Evolutionary conservation across 371 early-diverging fungal genomes (phyloP).

Genomic region (Syncephalastrum sp.): DNA sequence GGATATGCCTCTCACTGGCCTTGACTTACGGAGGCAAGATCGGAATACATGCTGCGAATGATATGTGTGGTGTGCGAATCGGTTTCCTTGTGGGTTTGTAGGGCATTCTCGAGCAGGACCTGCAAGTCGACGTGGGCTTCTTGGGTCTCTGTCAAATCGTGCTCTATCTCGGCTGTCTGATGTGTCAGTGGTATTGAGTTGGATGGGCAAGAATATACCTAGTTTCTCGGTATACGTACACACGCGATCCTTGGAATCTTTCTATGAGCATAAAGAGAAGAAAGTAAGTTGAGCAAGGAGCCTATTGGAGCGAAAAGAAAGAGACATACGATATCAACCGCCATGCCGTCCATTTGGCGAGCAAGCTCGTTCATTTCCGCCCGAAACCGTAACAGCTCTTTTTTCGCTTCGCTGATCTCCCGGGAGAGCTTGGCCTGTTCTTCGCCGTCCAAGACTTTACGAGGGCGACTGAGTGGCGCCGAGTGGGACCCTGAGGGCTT

Average conservation of each 20-base stretch:
- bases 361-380: constrained; percentile 47
- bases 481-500: too few relatives aligned
- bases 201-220: constrained; percentile 1
- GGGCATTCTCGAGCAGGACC: constrained; percentile 54
- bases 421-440: constrained; percentile 12
- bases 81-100: constrained; percentile 55
- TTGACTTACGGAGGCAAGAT: constrained; percentile 49
- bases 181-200: not conserved
- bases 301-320: not conserved
- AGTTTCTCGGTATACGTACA: constrained; percentile 26
- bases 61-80: constrained; percentile 53
- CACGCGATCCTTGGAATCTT: constrained; percentile 35
- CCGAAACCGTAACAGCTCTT: constrained; percentile 48
- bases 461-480: too few relatives aligned
- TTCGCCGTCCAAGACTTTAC: constrained; percentile 8
- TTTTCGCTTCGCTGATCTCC: constrained; percentile 24
- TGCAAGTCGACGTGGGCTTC: constrained; percentile 66
- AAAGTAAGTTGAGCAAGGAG: constrained; percentile 1
- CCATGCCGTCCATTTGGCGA: constrained; percentile 50
- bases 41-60: constrained; percentile 54
- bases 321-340: constrained; percentile 44
- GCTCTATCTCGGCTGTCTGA: constrained; percentile 38
- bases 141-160: constrained; percentile 56
- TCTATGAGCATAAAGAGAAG: constrained; percentile 13
- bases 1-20: not conserved